A percentile compares a stretch with the other conserved stretches of the same genome.
phyloP scores from a whole-genome alignment of 2,329 filamentous ascomycete species.

The Aureobasidium lini region DNA sequence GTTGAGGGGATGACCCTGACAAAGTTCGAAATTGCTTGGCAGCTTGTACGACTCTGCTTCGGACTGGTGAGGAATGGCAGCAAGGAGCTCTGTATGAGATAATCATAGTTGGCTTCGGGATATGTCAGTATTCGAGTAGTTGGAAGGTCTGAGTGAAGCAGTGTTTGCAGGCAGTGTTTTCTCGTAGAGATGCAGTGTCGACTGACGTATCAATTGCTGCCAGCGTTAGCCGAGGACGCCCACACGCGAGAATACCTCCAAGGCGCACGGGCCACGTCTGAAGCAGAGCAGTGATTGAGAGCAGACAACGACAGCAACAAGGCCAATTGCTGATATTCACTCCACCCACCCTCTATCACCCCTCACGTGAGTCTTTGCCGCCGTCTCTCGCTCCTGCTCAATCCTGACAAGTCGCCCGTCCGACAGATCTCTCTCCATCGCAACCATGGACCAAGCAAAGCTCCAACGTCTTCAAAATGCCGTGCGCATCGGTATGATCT shows the following conservation, averaged over 20 bases:
- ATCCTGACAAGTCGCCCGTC: background rate
- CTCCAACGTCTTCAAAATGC: conserved; percentile 59
- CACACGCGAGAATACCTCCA: conserved; percentile 4
- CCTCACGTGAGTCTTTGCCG: conserved; percentile 2
- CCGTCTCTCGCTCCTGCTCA: background rate
- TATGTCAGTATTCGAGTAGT: too few relatives aligned
- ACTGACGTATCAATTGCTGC: background rate
- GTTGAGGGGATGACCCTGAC: too few relatives aligned
- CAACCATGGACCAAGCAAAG: conserved; percentile 54
- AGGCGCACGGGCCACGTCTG: background rate
- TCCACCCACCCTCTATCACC: background rate
- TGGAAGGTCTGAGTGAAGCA: too few relatives aligned
- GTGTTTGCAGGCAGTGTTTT: background rate
- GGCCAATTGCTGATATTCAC: conserved; percentile 7
- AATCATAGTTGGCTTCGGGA: too few relatives aligned
- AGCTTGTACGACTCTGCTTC: too few relatives aligned
- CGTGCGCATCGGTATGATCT: conserved; percentile 60
- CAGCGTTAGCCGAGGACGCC: conserved; percentile 2
- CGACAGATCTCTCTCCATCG: background rate
- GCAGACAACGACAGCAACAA: conserved; percentile 8
- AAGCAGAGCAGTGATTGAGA: conserved; percentile 7
- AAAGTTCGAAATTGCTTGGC: too few relatives aligned
- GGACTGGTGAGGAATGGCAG: too few relatives aligned
- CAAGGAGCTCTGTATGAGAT: too few relatives aligned
- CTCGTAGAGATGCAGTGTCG: background rate